Percentiles rank a stretch among this genome's conserved stretches.
Conservation (phyloP, 164 flowering plant genomes). For the Stephania japonica region DNA sequence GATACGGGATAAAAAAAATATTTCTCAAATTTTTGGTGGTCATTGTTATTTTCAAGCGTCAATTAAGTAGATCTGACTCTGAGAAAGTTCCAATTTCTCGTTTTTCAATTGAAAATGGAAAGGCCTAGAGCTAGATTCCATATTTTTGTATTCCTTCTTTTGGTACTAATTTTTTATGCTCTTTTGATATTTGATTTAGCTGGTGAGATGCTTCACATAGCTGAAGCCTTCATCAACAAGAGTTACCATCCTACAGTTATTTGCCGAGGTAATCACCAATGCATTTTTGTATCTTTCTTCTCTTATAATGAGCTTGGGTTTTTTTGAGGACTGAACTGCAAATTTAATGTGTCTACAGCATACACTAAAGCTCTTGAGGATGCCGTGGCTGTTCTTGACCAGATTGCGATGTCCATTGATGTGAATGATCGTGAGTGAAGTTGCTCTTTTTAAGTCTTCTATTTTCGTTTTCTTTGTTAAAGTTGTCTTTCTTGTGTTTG, state of each 20-base stretch:
- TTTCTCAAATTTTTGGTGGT: too few species aligned
- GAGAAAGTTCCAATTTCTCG: neutral
- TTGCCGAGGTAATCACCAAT: conserved; percentile 56
- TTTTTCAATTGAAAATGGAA: neutral
- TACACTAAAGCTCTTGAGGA: conserved; percentile 89
- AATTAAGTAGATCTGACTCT: neutral
- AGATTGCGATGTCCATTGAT: conserved; percentile 79
- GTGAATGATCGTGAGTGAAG: conserved; percentile 63
- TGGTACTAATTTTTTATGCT: conserved; percentile 9
- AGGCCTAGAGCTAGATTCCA: neutral
- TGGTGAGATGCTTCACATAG: conserved; percentile 99
- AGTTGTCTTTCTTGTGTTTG: too few species aligned
- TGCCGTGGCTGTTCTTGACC: conserved; percentile 83
- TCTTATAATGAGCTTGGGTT: neutral
- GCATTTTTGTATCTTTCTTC: neutral
- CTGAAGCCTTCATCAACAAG: conserved; percentile 86
- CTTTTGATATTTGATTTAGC: conserved; percentile 33
- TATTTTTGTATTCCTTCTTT: neutral
- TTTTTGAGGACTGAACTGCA: neutral
- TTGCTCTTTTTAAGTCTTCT: neutral
- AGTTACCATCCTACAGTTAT: conserved; percentile 87
- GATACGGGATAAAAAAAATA: too few species aligned
- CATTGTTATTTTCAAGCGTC: neutral
- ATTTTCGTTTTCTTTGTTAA: too few species aligned
- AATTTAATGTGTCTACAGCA: conserved; percentile 38